These are phyloP conservation scores for Dryadomyces sulphureus DNA, from an alignment of 2,329 filamentous ascomycete genomes.

Conservation along the genomic window DNA sequence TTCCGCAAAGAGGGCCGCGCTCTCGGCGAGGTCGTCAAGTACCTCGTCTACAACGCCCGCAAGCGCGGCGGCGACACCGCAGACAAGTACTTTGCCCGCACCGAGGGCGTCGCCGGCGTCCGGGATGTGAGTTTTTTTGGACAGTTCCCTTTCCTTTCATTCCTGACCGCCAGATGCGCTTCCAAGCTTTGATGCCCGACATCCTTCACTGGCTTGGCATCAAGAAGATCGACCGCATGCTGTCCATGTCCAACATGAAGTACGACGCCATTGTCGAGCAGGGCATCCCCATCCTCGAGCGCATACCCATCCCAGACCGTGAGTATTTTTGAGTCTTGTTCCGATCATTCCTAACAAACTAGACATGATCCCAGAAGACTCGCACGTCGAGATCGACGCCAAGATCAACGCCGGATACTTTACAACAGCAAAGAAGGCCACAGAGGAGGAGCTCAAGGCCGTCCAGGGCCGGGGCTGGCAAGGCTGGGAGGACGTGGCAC, in stretches of 20 bases:
- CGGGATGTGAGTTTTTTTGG: conserved; percentile 61
- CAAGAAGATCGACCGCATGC: conserved; percentile 6
- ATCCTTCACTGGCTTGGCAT: conserved; percentile 6
- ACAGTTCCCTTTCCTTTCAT: neutral
- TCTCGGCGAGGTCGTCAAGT: conserved; percentile 59
- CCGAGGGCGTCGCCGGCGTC: conserved; percentile 93
- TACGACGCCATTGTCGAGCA: conserved; percentile 5
- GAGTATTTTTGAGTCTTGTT: too few species aligned
- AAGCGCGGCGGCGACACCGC: conserved; percentile 69
- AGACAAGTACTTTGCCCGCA: conserved; percentile 90
- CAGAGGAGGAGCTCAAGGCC: neutral
- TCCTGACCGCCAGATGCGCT: conserved; percentile 1
- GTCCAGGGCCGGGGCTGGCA: conserved; percentile 4
- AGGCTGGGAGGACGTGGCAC: conserved; percentile 5
- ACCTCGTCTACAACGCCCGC: conserved; percentile 59
- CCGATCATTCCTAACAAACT: too few species aligned
- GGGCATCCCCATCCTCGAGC: conserved; percentile 3
- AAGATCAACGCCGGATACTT: conserved; percentile 7
- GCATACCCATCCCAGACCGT: conserved; percentile 5
- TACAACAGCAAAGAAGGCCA: neutral
- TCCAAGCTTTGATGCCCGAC: conserved; percentile 6
- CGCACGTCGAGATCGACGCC: conserved; percentile 5
- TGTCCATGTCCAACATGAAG: conserved; percentile 8
- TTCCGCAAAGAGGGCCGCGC: conserved; percentile 96
- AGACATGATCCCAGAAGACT: conserved; percentile 6